A percentile compares a stretch with the other conserved stretches of the same genome.
Conservation (phyloP, 768 basidiomycete genomes). For the Polyporus arcularius region DNA sequence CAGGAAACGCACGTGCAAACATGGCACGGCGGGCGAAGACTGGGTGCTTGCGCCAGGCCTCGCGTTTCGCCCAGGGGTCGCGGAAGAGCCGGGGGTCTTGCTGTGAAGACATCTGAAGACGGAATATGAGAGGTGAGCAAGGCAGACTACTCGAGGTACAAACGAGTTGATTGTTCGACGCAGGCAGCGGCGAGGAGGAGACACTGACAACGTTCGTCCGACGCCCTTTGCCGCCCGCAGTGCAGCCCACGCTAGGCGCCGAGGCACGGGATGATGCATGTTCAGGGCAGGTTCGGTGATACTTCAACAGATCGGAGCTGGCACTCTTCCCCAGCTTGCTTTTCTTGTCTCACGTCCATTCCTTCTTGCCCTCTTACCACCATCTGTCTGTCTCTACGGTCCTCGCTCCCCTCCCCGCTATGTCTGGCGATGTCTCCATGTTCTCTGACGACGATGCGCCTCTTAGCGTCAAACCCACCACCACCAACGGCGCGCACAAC, state of each 20-base stretch:
- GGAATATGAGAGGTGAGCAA: slow-evolving; percentile 8
- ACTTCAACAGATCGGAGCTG: slow-evolving; percentile 37
- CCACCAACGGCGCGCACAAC: slow-evolving; percentile 35
- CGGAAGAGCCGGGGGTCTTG: slow-evolving; percentile 66
- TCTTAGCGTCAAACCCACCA: slow-evolving; percentile 42
- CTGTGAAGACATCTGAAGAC: slow-evolving; percentile 45
- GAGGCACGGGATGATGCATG: slow-evolving; percentile 14
- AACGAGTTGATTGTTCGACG: slow-evolving; percentile 6
- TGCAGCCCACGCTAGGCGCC: slow-evolving; percentile 6
- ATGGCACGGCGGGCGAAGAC: slow-evolving; percentile 85
- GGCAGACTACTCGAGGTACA: neutral
- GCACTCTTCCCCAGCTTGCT: slow-evolving; percentile 19
- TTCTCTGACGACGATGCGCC: slow-evolving; percentile 62
- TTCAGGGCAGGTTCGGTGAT: slow-evolving; percentile 61
- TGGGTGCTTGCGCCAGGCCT: slow-evolving; percentile 91
- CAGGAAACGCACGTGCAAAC: slow-evolving; percentile 91
- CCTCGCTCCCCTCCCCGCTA: slow-evolving; percentile 21
- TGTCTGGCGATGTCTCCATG: slow-evolving; percentile 53
- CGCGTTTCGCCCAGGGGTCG: slow-evolving; percentile 93
- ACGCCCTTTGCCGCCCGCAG: no score
- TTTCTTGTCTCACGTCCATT: slow-evolving; percentile 24
- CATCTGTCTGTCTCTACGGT: slow-evolving; percentile 24
- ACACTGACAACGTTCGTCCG: neutral
- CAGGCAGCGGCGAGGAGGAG: slow-evolving; percentile 6
- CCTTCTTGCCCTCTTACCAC: slow-evolving; percentile 29